Evolutionary conservation across 1,139 yeast species (phyloP).

Genomic region (Protomyces arabidopsidicola): DNA sequence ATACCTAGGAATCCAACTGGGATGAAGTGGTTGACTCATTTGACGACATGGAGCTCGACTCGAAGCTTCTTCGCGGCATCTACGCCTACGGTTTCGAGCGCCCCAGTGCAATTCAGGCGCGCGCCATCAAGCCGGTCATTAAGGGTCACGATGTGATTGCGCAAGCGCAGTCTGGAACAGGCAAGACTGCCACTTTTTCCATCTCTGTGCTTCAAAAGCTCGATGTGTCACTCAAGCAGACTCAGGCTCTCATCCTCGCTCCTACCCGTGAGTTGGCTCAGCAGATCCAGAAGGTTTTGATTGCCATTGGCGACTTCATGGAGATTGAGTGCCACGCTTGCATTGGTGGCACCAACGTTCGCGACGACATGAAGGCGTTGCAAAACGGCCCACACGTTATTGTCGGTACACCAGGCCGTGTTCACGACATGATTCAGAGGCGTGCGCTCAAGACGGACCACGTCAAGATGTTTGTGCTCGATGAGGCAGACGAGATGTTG

Average conservation of each 20-base stretch:
- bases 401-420: conserved; percentile 99
- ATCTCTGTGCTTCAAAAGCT: conserved; percentile 70
- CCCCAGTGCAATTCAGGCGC: conserved; percentile 97
- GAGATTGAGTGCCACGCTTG: conserved; percentile 94
- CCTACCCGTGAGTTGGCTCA: conserved; percentile 99
- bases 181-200: conserved; percentile 99
- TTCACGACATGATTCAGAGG: conserved; percentile 93
- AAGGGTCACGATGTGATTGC: conserved; percentile 96
- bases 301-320: conserved; percentile 90
- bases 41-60: conserved; percentile 46
- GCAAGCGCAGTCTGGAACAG: conserved; percentile 99
- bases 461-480: conserved; percentile 94
- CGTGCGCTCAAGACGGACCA: conserved; percentile 82
- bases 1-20: conserved; percentile 68
- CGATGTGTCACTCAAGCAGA: conserved; percentile 55
- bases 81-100: conserved; percentile 58
- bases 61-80: conserved; percentile 53
- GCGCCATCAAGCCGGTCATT: conserved; percentile 95
- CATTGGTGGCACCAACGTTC: conserved; percentile 94
- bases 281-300: conserved; percentile 94
- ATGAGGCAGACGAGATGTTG: conserved; percentile 99
- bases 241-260: conserved; percentile 70
- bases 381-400: conserved; percentile 91
- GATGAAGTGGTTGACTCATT: conserved; percentile 60
- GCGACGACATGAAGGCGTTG: conserved; percentile 88